phyloP scores from a whole-genome alignment of 805 yeast genomes.

The Starmerella bombicola region DNA sequence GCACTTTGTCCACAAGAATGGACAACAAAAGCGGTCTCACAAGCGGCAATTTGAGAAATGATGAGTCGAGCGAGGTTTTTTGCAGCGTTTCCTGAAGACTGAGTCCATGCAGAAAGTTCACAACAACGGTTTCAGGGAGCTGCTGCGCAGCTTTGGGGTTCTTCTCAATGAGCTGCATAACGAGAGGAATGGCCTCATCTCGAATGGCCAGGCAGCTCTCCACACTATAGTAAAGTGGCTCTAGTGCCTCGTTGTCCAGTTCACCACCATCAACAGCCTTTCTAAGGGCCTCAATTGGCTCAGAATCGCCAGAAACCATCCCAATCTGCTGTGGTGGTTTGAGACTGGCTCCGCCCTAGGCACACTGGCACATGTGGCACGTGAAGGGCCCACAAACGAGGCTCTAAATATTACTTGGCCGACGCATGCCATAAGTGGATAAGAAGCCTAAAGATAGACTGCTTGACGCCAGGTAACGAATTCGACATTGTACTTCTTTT shows the following conservation, averaged over 20 bases:
- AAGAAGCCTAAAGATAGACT: too few relatives aligned
- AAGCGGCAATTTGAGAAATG: slow-evolving; percentile 6
- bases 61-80: slow-evolving; percentile 2
- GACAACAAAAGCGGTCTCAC: slow-evolving; percentile 14
- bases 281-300: too few relatives aligned
- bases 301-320: too few relatives aligned
- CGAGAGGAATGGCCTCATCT: slow-evolving; percentile 13
- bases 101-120: slow-evolving; percentile 10
- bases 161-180: slow-evolving; percentile 8
- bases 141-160: slow-evolving; percentile 7
- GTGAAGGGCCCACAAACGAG: too few relatives aligned
- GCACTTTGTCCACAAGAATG: slow-evolving; percentile 8
- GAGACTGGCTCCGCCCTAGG: too few relatives aligned
- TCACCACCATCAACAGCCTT: slow-evolving; percentile 7
- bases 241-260: slow-evolving; percentile 11
- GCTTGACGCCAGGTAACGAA: too few relatives aligned
- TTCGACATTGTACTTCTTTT: too few relatives aligned
- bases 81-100: slow-evolving; percentile 13
- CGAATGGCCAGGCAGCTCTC: slow-evolving; percentile 3
- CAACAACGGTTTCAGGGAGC: slow-evolving; percentile 15
- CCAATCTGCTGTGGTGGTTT: too few relatives aligned
- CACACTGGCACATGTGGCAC: too few relatives aligned
- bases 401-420: too few relatives aligned
- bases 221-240: slow-evolving; percentile 6
- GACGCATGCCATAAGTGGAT: too few relatives aligned